Conservation (phyloP, 2,329 filamentous ascomycete species). For the Ceratocystis huliohia region DNA sequence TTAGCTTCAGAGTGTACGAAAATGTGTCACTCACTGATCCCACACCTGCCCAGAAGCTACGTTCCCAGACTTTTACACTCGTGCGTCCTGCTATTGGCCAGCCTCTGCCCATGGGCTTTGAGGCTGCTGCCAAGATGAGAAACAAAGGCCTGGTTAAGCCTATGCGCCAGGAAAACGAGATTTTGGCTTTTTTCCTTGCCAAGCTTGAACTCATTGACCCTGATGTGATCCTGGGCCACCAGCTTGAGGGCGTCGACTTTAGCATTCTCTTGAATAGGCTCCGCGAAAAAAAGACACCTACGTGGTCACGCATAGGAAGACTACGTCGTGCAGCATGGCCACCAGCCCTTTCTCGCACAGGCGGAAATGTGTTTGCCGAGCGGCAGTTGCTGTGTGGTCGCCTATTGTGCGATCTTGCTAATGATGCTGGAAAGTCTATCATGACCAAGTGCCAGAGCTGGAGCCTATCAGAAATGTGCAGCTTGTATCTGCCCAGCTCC, state of each 20-base stretch:
- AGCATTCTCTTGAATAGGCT: constrained; percentile 78
- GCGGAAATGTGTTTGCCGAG: constrained; percentile 85
- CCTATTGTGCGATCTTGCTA: constrained; percentile 83
- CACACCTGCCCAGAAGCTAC: constrained; percentile 74
- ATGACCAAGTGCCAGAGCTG: constrained; percentile 98
- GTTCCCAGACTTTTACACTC: constrained; percentile 81
- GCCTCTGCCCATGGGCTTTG: constrained; percentile 76
- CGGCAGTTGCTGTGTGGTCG: constrained; percentile 79
- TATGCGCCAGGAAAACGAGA: constrained; percentile 70
- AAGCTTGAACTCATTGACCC: constrained; percentile 80
- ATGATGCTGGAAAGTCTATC: constrained; percentile 91
- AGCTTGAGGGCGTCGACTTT: constrained; percentile 95
- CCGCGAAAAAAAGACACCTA: constrained; percentile 78
- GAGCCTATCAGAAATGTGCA: constrained; percentile 97
- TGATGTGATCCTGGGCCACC: constrained; percentile 85
- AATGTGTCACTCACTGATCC: constrained; percentile 79
- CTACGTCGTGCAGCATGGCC: constrained; percentile 80
- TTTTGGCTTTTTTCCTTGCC: constrained; percentile 79
- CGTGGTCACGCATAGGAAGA: constrained; percentile 87
- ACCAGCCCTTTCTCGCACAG: constrained; percentile 68
- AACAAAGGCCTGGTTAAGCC: constrained; percentile 66
- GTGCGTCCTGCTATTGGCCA: constrained; percentile 62
- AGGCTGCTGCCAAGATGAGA: constrained; percentile 57
- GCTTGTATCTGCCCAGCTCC: constrained; percentile 64
- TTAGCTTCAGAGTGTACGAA: constrained; percentile 85